Evolutionary conservation across 75 land plant species (phyloP), one percentile per base, ranked within the genome.

Genomic region (Selaginella tamariscina): DNA sequence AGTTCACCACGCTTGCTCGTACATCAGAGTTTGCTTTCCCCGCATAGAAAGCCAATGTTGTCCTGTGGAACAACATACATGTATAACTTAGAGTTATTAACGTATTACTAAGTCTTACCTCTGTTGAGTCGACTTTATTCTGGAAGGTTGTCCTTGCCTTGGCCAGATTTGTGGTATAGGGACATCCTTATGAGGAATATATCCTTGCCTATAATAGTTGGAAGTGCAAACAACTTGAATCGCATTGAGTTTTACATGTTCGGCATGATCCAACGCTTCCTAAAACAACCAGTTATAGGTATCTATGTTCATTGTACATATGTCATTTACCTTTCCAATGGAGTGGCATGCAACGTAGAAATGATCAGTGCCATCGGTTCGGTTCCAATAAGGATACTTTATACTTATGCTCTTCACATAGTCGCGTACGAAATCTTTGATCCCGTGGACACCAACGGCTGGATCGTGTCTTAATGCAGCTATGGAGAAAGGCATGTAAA

Each of bases 121-220:
- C 30, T 64, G 66, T 2, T 26, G 13, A 18, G 60, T 68, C 11
- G 76, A 54, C 73, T 28, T 54, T 54, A 71, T 22, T 26, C 63
- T 59, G 15, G 75, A 32, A 2, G 75, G 75, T 26, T 71, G 70
- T 8, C 67, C 81, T 65, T 74, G n/a, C 54, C 86, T 73, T 20
- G 86, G 86, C 88, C 91, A 87, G 75, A 87, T 81, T 78, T 87
- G 91, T 24, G 88, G 88, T 21, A 87, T 24, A 22, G 79, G 68
- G 9, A 65, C 83, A 70, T 85, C 88, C 56, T 87, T 87, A 39
- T 87, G 91, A 31, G 90, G 33, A 55, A 87, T 65, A 65, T 85
- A 80, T 0, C 72, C 72, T 2, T 77, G 54, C 24, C 75, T 28
- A 33, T 70, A 85, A 56, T 82, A 85, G 72, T 81, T 82, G 31